These are phyloP conservation scores for Sclerotinia minor DNA, from an alignment of 2,329 filamentous ascomycete genomes.

Conservation along the genomic window DNA sequence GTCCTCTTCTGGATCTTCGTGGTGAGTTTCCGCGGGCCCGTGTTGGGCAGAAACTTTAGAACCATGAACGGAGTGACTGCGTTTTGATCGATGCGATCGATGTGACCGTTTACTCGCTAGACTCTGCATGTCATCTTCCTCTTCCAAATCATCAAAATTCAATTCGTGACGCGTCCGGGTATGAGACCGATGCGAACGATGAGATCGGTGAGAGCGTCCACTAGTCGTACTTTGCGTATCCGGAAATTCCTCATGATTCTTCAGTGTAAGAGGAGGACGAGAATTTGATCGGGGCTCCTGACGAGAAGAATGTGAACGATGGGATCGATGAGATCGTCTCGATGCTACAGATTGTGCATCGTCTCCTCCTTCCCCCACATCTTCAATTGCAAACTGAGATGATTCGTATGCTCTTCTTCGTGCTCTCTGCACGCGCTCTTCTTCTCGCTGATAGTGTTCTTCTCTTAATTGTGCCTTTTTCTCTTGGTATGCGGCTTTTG, in stretches of 20 bases:
- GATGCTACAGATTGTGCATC: conserved; percentile 24
- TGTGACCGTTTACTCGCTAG: conserved; percentile 25
- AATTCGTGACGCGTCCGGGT: conserved; percentile 16
- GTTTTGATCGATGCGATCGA: conserved; percentile 25
- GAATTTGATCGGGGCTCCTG: conserved; percentile 5
- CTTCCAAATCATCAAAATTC: conserved; percentile 9
- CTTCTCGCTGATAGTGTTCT: conserved; percentile 60
- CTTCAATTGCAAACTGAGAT: conserved; percentile 46
- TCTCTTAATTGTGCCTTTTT: conserved; percentile 80
- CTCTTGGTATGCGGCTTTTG: conserved; percentile 82
- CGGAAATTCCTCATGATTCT: conserved; percentile 17
- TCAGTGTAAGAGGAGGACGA: conserved; percentile 26
- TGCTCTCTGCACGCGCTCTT: conserved; percentile 59
- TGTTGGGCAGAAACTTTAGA: conserved; percentile 26
- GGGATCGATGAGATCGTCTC: conserved; percentile 30
- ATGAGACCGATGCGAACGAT: conserved; percentile 25
- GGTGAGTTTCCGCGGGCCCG: conserved; percentile 27
- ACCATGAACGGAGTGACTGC: conserved; percentile 20
- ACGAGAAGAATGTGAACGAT: conserved; percentile 30
- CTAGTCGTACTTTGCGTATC: conserved; percentile 20
- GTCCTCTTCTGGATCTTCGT: conserved; percentile 19
- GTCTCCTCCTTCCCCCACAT: neutral
- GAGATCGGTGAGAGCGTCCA: conserved; percentile 27
- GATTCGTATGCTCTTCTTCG: conserved; percentile 44
- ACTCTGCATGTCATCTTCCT: conserved; percentile 23